Evolutionary conservation across 179 eudicot species (phyloP).

Genomic region (Carnegiea gigantea): DNA sequence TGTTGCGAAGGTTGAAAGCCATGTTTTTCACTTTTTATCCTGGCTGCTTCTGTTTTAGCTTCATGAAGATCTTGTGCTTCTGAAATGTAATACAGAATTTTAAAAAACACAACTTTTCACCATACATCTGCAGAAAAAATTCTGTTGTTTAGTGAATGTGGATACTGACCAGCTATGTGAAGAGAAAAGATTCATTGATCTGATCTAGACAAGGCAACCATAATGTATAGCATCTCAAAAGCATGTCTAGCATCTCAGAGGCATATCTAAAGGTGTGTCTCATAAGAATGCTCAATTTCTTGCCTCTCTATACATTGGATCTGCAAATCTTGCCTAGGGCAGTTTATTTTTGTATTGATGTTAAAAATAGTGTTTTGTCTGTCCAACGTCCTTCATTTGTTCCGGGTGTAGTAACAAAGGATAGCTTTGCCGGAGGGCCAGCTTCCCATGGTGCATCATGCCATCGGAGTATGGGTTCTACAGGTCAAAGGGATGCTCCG

Average conservation of each 20-base stretch:
- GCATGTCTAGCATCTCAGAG: background rate
- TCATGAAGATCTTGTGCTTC: too few species aligned
- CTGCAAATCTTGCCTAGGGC: background rate
- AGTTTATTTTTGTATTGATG: background rate
- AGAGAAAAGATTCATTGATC: background rate
- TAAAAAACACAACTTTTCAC: background rate
- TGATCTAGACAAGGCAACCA: background rate
- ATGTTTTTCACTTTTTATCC: background rate
- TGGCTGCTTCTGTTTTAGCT: too few species aligned
- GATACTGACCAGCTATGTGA: background rate
- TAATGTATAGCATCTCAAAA: background rate
- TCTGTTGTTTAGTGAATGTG: background rate
- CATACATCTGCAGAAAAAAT: background rate
- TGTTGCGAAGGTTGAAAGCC: background rate
- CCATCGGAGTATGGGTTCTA: constrained; percentile 87
- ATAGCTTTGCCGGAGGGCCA: constrained; percentile 56
- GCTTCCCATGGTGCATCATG: constrained; percentile 93
- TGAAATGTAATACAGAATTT: background rate
- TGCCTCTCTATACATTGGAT: background rate
- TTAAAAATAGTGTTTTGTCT: background rate
- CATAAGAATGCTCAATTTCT: background rate
- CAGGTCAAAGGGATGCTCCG: constrained; percentile 96
- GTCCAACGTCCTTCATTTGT: constrained; percentile 18
- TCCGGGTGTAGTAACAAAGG: constrained; percentile 89
- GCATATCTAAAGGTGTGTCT: background rate